Conservation (phyloP, 2,329 filamentous ascomycete genomes). For the Ramularia collo-cygni region DNA sequence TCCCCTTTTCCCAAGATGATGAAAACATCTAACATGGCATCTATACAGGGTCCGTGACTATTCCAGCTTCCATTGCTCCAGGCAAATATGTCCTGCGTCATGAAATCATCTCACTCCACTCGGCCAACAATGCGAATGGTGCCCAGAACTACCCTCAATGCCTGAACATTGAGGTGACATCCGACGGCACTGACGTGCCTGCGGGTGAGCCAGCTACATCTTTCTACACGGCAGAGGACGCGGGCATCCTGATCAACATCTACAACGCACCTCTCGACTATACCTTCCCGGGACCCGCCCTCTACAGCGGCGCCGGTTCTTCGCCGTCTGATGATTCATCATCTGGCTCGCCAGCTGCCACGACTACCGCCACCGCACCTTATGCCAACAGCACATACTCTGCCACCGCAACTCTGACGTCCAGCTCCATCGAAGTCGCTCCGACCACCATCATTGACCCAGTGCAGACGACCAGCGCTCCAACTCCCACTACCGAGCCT, state of each 20-base stretch:
- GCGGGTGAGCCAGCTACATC: conserved; percentile 45
- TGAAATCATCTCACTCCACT: conserved; percentile 56
- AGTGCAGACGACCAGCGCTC: conserved; percentile 4
- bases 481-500: conserved; percentile 11
- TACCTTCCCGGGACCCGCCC: conserved; percentile 45
- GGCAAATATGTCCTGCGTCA: conserved; percentile 56
- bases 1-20: neutral
- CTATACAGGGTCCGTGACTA: conserved; percentile 35
- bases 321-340: neutral
- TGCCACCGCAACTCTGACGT: conserved; percentile 18
- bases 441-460: conserved; percentile 12
- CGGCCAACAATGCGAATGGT: conserved; percentile 37
- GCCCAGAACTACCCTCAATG: conserved; percentile 42
- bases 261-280: conserved; percentile 45
- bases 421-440: too few species aligned
- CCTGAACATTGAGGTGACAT: conserved; percentile 54
- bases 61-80: conserved; percentile 46
- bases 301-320: conserved; percentile 16
- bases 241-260: conserved; percentile 55
- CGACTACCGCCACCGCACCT: conserved; percentile 3
- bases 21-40: neutral
- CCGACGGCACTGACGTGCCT: conserved; percentile 44
- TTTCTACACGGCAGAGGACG: conserved; percentile 52
- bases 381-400: conserved; percentile 10
- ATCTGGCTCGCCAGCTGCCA: conserved; percentile 3